These are phyloP conservation scores for Penicillium bialowiezense DNA, from an alignment of 495 filamentous ascomycete genomes.

Conservation along the genomic window DNA sequence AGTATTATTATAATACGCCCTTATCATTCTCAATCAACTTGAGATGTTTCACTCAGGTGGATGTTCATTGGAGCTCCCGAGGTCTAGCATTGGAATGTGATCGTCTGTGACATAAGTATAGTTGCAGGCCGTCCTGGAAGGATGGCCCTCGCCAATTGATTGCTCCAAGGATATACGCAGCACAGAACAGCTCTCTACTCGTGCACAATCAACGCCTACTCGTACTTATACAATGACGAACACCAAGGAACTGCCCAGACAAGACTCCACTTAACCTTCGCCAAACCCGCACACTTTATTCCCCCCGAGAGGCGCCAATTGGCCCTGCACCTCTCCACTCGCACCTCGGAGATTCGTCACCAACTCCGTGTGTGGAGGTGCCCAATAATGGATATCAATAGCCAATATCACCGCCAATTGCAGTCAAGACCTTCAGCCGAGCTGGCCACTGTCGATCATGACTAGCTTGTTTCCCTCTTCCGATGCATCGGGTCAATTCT, in stretches of 20 bases:
- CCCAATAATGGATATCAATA: slow-evolving; percentile 1
- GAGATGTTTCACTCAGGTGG: no score
- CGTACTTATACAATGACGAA: background rate
- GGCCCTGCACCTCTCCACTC: background rate
- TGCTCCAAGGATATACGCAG: no score
- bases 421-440: background rate
- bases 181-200: no score
- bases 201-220: no score
- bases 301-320: background rate
- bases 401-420: background rate
- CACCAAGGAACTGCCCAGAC: background rate
- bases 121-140: no score
- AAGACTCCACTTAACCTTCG: slow-evolving; percentile 8
- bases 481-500: background rate
- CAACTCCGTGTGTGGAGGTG: background rate
- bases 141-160: no score
- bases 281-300: slow-evolving; percentile 2
- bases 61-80: no score
- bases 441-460: background rate
- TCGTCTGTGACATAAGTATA: no score
- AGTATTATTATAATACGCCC: no score
- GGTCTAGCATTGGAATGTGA: no score
- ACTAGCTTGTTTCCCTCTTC: background rate
- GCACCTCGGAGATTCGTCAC: background rate
- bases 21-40: background rate